Percentiles rank a stretch among this genome's conserved stretches.
Conservation (phyloP, 2,329 filamentous ascomycete species). For the Scedosporium aurantiacum region DNA sequence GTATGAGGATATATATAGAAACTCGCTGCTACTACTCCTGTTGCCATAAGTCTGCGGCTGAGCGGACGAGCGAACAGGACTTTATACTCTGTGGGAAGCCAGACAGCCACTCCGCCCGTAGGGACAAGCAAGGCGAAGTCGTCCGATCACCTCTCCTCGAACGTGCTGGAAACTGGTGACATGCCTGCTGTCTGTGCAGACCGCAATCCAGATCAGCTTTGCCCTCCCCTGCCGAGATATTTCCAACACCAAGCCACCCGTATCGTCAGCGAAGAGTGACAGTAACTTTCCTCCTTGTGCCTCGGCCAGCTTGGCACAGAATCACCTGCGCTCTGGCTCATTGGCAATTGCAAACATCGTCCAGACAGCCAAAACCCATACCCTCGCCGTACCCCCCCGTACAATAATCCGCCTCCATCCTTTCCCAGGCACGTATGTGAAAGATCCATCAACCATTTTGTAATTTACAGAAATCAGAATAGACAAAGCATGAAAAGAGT, state of each 20-base stretch:
- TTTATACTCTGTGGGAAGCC: too few species aligned
- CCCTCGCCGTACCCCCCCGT: background rate
- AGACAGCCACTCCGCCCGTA: too few species aligned
- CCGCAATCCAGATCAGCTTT: too few species aligned
- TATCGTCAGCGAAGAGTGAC: background rate
- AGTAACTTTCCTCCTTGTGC: background rate
- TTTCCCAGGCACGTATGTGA: background rate
- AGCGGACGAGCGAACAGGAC: too few species aligned
- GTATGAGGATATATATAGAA: too few species aligned
- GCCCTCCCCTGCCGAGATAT: background rate
- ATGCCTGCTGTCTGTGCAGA: too few species aligned
- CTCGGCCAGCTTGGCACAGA: background rate
- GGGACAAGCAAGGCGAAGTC: too few species aligned
- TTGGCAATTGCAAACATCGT: background rate
- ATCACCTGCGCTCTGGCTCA: background rate
- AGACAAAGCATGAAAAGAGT: background rate
- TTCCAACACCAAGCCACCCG: background rate
- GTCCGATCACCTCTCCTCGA: too few species aligned
- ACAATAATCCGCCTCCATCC: background rate
- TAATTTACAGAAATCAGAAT: conserved; percentile 3
- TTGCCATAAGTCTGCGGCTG: too few species aligned
- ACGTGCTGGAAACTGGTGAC: too few species aligned
- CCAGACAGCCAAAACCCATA: background rate
- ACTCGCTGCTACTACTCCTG: too few species aligned
- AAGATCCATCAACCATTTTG: background rate